Percentiles rank a stretch among this genome's conserved stretches.
phyloP scores from a whole-genome alignment of 2,329 filamentous ascomycete genomes.

The Ophiosphaerella narmari region DNA sequence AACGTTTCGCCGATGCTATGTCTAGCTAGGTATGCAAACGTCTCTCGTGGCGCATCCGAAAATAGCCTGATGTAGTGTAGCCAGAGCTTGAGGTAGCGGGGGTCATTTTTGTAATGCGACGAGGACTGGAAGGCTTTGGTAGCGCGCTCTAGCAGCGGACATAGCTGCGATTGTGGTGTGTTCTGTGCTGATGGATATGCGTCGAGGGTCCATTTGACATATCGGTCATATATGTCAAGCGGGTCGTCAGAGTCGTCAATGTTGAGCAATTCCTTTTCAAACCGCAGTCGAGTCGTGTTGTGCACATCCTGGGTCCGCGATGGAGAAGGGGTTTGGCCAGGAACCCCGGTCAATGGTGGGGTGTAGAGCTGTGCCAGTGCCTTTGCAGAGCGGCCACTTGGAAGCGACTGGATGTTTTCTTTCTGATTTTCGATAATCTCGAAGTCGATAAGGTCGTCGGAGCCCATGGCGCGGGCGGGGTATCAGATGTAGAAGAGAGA shows the following conservation, averaged over 20 bases:
- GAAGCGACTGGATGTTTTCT: conserved; percentile 95
- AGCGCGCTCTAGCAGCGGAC: conserved; percentile 86
- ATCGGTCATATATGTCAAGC: conserved; percentile 92
- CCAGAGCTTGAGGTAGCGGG: conserved; percentile 91
- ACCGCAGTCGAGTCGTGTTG: conserved; percentile 78
- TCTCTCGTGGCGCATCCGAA: conserved; percentile 89
- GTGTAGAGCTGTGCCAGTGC: conserved; percentile 85
- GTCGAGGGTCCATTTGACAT: conserved; percentile 95
- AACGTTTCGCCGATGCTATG: conserved; percentile 85
- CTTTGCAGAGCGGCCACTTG: conserved; percentile 84
- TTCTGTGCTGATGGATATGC: conserved; percentile 94
- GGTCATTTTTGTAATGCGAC: conserved; percentile 90
- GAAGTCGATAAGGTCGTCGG: conserved; percentile 65
- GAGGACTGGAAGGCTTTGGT: conserved; percentile 88
- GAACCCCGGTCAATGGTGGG: conserved; percentile 56
- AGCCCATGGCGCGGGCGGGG: conserved; percentile 46
- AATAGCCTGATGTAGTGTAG: conserved; percentile 92
- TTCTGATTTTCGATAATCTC: conserved; percentile 95
- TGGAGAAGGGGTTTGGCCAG: conserved; percentile 57
- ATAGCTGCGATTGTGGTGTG: conserved; percentile 86
- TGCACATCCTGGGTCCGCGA: conserved; percentile 77
- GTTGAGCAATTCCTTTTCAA: conserved; percentile 78
- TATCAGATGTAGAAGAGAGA: conserved; percentile 26
- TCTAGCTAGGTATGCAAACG: conserved; percentile 86
- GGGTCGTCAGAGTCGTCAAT: conserved; percentile 92